These are phyloP conservation scores for Penicillium crustosum DNA, from an alignment of 2,329 filamentous ascomycete genomes.

Conservation along the genomic window DNA sequence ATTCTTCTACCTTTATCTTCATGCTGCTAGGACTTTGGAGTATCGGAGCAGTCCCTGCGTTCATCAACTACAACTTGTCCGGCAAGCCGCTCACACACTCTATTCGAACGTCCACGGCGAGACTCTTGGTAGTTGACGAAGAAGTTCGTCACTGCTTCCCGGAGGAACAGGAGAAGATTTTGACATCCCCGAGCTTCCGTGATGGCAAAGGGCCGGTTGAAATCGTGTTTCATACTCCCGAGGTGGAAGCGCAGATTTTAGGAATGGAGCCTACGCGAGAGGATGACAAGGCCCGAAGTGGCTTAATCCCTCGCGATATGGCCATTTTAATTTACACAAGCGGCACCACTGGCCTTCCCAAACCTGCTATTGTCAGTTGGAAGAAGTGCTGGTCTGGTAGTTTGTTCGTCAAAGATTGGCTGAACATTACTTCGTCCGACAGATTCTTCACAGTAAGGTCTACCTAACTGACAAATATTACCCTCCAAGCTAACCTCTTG, in stretches of 20 bases:
- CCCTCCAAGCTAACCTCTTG: constrained; percentile 6
- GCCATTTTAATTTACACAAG: constrained; percentile 80
- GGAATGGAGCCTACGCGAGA: constrained; percentile 56
- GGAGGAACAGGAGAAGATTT: constrained; percentile 41
- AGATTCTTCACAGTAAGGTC: constrained; percentile 69
- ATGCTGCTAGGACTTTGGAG: constrained; percentile 77
- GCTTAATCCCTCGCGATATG: constrained; percentile 56
- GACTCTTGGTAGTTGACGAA: constrained; percentile 69
- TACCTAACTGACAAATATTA: background rate
- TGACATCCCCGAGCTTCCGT: constrained; percentile 42
- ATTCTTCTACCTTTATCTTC: constrained; percentile 75
- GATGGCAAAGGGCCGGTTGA: constrained; percentile 51
- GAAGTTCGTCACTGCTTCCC: constrained; percentile 56
- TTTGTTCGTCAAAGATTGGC: constrained; percentile 55
- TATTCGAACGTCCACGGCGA: constrained; percentile 65
- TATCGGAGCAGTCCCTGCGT: constrained; percentile 77
- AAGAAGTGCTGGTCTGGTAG: constrained; percentile 59
- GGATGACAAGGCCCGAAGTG: constrained; percentile 57
- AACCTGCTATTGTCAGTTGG: constrained; percentile 76
- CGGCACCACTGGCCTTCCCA: constrained; percentile 81
- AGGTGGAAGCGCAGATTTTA: constrained; percentile 56
- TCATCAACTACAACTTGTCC: constrained; percentile 83
- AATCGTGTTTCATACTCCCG: constrained; percentile 62
- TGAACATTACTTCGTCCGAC: constrained; percentile 62
- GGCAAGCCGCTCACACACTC: constrained; percentile 73